Evolutionary conservation across 106 monocot species (phyloP).

Genomic region (Allium cepa): DNA sequence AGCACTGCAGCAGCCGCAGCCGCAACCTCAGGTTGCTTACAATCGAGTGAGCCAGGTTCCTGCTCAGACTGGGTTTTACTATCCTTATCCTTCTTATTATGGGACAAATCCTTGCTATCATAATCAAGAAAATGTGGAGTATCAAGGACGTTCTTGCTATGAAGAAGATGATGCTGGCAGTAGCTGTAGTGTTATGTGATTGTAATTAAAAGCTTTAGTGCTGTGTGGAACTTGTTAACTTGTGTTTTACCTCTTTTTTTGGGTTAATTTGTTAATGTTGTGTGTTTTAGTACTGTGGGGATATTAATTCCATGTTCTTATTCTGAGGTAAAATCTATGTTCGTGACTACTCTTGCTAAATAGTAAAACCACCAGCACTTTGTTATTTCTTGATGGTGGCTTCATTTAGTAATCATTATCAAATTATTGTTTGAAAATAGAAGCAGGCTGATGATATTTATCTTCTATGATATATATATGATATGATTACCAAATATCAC

Average conservation of each 20-base stretch:
- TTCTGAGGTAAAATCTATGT: conserved; percentile 3
- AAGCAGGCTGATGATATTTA: not conserved
- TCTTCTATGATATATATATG: conserved; percentile 1
- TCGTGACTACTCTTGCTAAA: not conserved
- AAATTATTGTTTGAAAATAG: too few relatives aligned
- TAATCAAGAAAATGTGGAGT: conserved; percentile 13
- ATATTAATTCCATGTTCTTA: conserved; percentile 4
- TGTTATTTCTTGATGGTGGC: too few relatives aligned
- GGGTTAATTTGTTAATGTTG: not conserved
- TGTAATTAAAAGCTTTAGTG: not conserved
- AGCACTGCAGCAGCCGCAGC: conserved; percentile 21
- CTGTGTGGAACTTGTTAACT: not conserved
- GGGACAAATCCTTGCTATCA: conserved; percentile 8
- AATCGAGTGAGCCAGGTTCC: conserved; percentile 35
- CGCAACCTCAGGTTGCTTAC: conserved; percentile 47
- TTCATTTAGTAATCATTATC: too few relatives aligned
- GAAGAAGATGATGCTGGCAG: conserved; percentile 38
- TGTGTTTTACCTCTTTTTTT: not conserved
- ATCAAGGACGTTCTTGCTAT: conserved; percentile 41
- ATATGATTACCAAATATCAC: conserved; percentile 15
- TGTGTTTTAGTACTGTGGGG: conserved; percentile 1
- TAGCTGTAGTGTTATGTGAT: conserved; percentile 55
- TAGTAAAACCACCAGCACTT: too few relatives aligned
- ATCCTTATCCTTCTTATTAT: conserved; percentile 12
- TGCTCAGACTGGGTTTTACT: conserved; percentile 43